Percentiles rank a stretch among this genome's conserved stretches.
Conservation (phyloP, 148 eudicot species). For the Diospyros kaki region DNA sequence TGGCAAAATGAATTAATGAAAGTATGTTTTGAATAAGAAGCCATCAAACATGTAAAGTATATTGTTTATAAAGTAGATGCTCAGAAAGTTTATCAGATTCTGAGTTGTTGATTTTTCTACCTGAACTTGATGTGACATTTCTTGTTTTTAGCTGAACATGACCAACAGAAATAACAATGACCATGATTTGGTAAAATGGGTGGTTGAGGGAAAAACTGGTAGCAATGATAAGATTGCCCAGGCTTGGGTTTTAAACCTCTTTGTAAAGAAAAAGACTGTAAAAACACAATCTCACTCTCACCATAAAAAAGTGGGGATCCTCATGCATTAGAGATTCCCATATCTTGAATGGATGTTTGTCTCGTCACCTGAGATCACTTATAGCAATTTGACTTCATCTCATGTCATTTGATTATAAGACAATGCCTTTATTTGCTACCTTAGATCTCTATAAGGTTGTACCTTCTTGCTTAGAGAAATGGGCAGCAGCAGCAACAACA, state of each 20-base stretch:
- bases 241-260: too few relatives aligned
- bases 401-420: background rate
- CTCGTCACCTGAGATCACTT: background rate
- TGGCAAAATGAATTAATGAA: too few relatives aligned
- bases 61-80: background rate
- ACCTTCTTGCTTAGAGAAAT: background rate
- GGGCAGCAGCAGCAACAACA: background rate
- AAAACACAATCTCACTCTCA: background rate
- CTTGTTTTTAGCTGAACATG: background rate
- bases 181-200: background rate
- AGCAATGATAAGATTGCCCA: too few relatives aligned
- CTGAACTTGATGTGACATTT: background rate
- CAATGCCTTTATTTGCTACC: background rate
- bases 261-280: too few relatives aligned
- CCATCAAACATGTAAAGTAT: background rate
- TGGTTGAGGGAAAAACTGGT: too few relatives aligned
- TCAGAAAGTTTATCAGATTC: background rate
- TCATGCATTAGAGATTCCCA: background rate
- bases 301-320: background rate
- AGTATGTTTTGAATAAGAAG: background rate
- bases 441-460: background rate
- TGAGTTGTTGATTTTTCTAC: background rate
- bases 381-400: background rate
- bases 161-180: background rate
- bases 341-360: background rate